Base-by-base conservation (phyloP, 805 yeast species). In the Ogataea ramenticola region DNA sequence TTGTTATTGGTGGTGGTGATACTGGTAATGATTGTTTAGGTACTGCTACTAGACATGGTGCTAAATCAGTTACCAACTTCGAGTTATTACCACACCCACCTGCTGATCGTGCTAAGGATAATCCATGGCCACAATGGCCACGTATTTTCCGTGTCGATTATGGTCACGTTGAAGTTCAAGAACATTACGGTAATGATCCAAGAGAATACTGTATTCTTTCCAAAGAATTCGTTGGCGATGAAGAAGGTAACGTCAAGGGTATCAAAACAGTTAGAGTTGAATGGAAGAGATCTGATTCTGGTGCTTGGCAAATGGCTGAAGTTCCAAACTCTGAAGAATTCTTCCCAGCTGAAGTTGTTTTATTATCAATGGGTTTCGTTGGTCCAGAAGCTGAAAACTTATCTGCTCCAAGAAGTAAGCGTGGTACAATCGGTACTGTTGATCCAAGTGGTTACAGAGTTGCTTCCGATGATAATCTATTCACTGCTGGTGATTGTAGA, bases 71-170 rank as follows among this genome's bases (percentile, higher is more conserved):
- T 46, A 76, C 82, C 51, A 91, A 91, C 76, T 93, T 91, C 64
- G 99, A 91, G 71, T 75, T 91, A 62, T 73, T 91, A 55, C 99
- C 99, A 46, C 80, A 83, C 56, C 99, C 99, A 50, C 86, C 97
- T 32, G 74, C 74, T 27, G 75, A 78, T 46, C 79, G 97, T 65
- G 84, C 90, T 39, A 86, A 80, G 68, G 97, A 93, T 68, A 91
- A 91, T 68, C 98, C 99, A 66, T 91, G 99, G 99, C 99, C 99
- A 37, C 99, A 91, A 71, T 91, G 98, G 98, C 98, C 99, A 54
- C 77, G 96, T 63, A 79, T 93, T 58, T 91, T 93, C 84, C 80
- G 98, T 60, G 95, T 91, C 47, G 99, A 91, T 70, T 91, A 91
- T 62, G 99, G 99, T 54, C 99, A 91, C 68, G 76, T 90, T 51